Conservation (phyloP, 129 eudicot species). For the Centella asiatica region DNA sequence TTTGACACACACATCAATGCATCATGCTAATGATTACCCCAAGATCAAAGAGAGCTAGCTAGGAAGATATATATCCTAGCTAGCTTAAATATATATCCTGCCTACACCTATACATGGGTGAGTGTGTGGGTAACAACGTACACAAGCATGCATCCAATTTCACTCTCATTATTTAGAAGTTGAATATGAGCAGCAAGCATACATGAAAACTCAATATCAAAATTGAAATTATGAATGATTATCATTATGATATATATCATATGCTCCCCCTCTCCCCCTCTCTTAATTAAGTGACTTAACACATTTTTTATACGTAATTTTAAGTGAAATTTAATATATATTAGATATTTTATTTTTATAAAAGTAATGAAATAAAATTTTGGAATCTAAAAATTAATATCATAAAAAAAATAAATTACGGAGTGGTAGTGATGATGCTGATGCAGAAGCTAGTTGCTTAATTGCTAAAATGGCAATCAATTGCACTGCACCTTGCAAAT, state of each 20-base stretch:
- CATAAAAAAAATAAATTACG: not conserved
- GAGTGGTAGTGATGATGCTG: constrained; percentile 10
- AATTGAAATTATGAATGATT: not conserved
- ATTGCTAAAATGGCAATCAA: constrained; percentile 4
- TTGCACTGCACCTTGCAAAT: constrained; percentile 7
- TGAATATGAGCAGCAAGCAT: not conserved
- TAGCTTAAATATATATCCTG: too few relatives aligned
- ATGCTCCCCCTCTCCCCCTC: too few relatives aligned
- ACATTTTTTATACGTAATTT: too few relatives aligned
- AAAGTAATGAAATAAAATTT: too few relatives aligned
- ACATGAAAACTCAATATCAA: not conserved
- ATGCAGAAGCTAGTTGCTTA: not conserved
- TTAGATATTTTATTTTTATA: too few relatives aligned
- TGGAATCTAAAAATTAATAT: too few relatives aligned
- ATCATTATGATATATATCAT: too few relatives aligned
- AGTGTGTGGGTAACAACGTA: not conserved
- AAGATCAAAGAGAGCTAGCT: not conserved
- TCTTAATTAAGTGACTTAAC: too few relatives aligned
- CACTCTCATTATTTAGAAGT: constrained; percentile 6
- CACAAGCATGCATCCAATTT: constrained; percentile 8
- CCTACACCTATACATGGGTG: too few relatives aligned
- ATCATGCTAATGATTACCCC: not conserved
- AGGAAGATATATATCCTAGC: too few relatives aligned
- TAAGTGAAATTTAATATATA: too few relatives aligned
- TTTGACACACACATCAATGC: too few relatives aligned